Evolutionary conservation across 257 asterid genomes (phyloP), one percentile per base, ranked within the genome.

Genomic region (Fraxinus excelsior): DNA sequence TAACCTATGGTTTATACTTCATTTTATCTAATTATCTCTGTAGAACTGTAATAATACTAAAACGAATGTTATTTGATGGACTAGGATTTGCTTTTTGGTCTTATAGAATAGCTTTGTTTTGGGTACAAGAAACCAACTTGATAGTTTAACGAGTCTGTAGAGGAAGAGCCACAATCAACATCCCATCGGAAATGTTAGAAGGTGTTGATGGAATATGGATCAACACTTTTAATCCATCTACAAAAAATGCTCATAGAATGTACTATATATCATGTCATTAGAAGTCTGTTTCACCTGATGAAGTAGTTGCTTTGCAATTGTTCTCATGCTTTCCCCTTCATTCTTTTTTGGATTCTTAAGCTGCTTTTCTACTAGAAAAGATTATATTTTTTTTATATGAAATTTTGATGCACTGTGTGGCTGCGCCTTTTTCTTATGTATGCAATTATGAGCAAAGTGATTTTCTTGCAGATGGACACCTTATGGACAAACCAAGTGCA

Each of bases 381-480:
- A 23, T 9, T 2, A 62, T 13, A 26, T 26, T 25, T 60, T n/a
- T n/a, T 3, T 7, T 19, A 7, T 44, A 51, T 19, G 62, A 51
- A 51, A 18, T 53, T 53, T 19, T 53, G 25, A 26, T 53, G 25
- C n/a, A 19, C 25, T 53, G 62, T 53, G 6, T 19, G 64, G 56
- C n/a, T 11, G 14, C 56, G 67, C 21, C 65, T 62, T 56, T n/a
- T 67, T 58, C 71, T 51, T 18, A 21, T 18, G 18, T 5, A 13
- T 29, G 28, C 62, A 78, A 32, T 77, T 77, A 53, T n/a, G 65
- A 23, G 19, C 29, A 71, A 70, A 49, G 69, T 37, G 76, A 2
- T 70, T 73, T 40, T 72, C 49, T 79, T 80, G 80, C 96, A 96
- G 99, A 86, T 96, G 99, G 99, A 85, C 89, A 11, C 99, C 99